Percentiles rank a stretch among this genome's conserved stretches.
Conservation (phyloP, 495 filamentous ascomycete species). For the Collariella sp. region DNA sequence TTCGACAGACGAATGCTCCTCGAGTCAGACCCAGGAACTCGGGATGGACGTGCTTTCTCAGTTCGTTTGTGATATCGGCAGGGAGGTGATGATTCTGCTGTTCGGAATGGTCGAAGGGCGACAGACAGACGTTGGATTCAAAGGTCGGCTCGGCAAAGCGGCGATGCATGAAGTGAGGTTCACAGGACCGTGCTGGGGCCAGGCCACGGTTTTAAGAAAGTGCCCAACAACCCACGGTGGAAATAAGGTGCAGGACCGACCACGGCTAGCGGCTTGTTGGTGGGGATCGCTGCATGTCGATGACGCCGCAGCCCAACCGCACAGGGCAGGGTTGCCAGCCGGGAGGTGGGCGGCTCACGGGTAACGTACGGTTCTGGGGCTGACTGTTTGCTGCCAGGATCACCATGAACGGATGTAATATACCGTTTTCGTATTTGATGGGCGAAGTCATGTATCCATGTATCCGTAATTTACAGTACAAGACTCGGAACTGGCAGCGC, state of each 20-base stretch:
- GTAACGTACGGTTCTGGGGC: neutral
- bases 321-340: slow-evolving; percentile 22
- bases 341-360: slow-evolving; percentile 25
- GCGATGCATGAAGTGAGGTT: neutral
- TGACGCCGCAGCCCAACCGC: slow-evolving; percentile 30
- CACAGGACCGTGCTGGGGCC: neutral
- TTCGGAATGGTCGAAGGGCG: no score
- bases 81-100: no score
- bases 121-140: no score
- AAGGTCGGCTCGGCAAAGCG: neutral
- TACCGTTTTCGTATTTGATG: neutral
- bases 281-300: slow-evolving; percentile 32
- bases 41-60: no score
- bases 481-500: no score
- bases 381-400: neutral
- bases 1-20: no score
- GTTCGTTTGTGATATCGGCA: no score
- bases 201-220: slow-evolving; percentile 10
- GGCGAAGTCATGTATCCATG: no score
- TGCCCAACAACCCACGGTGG: slow-evolving; percentile 10
- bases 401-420: neutral
- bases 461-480: no score
- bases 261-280: slow-evolving; percentile 22
- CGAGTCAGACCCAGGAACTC: no score
- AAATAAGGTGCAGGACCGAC: slow-evolving; percentile 20